A percentile compares a stretch with the other conserved stretches of the same genome.
phyloP scores from a whole-genome alignment of 208 protist species.

The Trypanosomatidae sp. region DNA sequence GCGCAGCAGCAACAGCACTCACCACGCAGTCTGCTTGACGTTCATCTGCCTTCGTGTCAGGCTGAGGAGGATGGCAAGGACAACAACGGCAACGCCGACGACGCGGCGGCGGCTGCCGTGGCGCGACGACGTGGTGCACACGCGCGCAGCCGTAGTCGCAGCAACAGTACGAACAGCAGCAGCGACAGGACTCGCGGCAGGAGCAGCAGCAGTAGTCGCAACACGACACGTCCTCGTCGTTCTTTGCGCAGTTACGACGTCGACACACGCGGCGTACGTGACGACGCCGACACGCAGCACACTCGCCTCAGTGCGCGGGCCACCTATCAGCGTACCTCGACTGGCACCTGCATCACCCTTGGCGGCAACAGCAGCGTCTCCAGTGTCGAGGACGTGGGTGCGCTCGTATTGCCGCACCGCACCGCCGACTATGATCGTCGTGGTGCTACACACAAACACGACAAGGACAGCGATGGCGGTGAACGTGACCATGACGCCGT shows the following conservation, averaged over 20 bases:
- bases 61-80: slow-evolving; percentile 3
- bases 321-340: slow-evolving; percentile 47
- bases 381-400: slow-evolving; percentile 39
- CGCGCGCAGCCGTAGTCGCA: not conserved
- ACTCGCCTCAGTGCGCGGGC: slow-evolving; percentile 15
- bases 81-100: no score
- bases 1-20: slow-evolving; percentile 17
- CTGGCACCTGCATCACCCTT: slow-evolving; percentile 61
- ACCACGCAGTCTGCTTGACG: slow-evolving; percentile 62
- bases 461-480: no score
- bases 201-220: no score
- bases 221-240: no score
- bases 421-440: slow-evolving; percentile 47
- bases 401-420: slow-evolving; percentile 38
- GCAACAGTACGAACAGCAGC: not conserved
- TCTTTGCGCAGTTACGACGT: no score
- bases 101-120: no score
- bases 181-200: not conserved
- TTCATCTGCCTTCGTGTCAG: slow-evolving; percentile 25
- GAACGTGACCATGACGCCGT: no score
- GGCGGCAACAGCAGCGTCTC: no score
- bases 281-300: no score
- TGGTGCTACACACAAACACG: no score
- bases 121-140: not conserved
- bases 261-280: no score